A percentile compares a stretch with the other conserved stretches of the same genome.
phyloP scores from a whole-genome alignment of 306 rosid genomes.

The Vigna radiata region DNA sequence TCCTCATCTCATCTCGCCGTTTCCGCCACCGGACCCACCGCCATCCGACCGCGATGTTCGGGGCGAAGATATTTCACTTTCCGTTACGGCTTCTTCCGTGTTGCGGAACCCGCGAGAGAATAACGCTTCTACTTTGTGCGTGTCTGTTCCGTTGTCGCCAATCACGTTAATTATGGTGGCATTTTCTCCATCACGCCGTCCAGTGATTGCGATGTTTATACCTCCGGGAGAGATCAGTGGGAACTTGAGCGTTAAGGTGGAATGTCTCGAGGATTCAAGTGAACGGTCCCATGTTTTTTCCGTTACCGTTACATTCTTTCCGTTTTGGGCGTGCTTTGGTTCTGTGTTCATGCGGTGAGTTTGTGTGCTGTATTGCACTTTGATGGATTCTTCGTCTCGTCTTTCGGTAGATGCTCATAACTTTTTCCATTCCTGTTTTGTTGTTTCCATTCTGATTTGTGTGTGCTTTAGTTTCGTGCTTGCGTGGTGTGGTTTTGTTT shows the following conservation, averaged over 20 bases:
- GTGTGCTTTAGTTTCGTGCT: neutral
- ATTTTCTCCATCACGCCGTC: conserved; percentile 68
- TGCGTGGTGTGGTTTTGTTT: neutral
- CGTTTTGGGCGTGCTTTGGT: neutral
- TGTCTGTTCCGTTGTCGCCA: conserved; percentile 25
- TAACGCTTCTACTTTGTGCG: neutral
- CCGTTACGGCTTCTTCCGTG: neutral
- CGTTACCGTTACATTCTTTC: neutral
- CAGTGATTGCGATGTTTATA: conserved; percentile 63
- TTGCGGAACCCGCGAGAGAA: neutral
- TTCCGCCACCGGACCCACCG: too few species aligned
- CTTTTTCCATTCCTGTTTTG: neutral
- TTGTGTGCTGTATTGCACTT: neutral
- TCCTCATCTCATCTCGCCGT: too few species aligned
- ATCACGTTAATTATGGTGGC: conserved; percentile 12
- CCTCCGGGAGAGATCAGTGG: conserved; percentile 81
- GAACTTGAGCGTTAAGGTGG: conserved; percentile 69
- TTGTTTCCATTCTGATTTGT: neutral
- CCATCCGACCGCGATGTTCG: too few species aligned
- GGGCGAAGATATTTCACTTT: neutral
- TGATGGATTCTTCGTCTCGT: neutral
- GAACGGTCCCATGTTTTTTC: neutral
- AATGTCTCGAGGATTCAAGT: conserved; percentile 67
- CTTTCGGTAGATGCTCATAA: neutral
- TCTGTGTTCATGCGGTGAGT: neutral